These are phyloP conservation scores for sunflower (Helianthus annuus) DNA, from an alignment of 129 eudicot genomes.

Conservation along the genomic window DNA sequence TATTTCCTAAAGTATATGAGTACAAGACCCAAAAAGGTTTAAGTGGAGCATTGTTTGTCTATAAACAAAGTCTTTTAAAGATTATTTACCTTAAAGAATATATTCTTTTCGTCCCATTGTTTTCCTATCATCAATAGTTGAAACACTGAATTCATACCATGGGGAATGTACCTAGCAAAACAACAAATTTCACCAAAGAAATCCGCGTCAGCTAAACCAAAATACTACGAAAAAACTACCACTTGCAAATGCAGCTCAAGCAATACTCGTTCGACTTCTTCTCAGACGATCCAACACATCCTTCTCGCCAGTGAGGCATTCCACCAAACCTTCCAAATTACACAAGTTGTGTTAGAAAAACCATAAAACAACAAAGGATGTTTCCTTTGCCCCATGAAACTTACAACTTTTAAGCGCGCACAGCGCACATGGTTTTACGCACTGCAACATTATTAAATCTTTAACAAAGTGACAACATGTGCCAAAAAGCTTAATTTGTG, in stretches of 20 bases:
- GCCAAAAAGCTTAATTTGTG: background rate
- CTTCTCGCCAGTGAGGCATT: conserved; percentile 70
- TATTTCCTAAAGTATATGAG: conserved; percentile 32
- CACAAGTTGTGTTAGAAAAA: conserved; percentile 16
- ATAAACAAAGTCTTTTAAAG: conserved; percentile 24
- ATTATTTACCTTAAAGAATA: conserved; percentile 37
- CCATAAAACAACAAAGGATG: conserved; percentile 15
- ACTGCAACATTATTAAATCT: background rate
- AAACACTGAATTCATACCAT: conserved; percentile 30
- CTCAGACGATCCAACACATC: conserved; percentile 54
- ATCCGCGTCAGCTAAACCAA: conserved; percentile 26
- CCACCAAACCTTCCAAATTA: conserved; percentile 64
- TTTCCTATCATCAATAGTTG: conserved; percentile 20
- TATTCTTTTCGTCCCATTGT: conserved; percentile 19
- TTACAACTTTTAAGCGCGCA: conserved; percentile 3
- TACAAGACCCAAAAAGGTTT: conserved; percentile 39
- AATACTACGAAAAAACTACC: conserved; percentile 15
- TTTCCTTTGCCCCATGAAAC: conserved; percentile 6
- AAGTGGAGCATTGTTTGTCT: conserved; percentile 44
- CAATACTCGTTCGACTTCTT: conserved; percentile 21
- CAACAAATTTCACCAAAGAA: conserved; percentile 37
- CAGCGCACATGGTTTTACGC: background rate
- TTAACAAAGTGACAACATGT: background rate
- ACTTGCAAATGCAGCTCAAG: conserved; percentile 25
- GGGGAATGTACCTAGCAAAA: conserved; percentile 34